Percentiles rank a stretch among this genome's conserved stretches.
phyloP scores from a whole-genome alignment of 1,284 basidiomycete species.

The Clitocybe nebularis region DNA sequence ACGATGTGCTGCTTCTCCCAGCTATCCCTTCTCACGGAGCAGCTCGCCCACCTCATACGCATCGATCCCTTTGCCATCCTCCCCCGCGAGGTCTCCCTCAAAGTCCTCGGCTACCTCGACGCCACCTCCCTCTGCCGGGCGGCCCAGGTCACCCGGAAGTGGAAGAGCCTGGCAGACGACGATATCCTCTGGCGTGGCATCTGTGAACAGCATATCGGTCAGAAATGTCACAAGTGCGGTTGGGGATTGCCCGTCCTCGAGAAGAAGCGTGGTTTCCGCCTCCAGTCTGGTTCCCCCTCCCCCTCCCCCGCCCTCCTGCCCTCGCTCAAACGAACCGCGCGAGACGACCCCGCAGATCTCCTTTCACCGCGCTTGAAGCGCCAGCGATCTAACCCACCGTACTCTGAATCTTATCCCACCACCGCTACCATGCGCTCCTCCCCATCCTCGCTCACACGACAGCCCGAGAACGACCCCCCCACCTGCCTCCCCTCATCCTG shows the following conservation, averaged over 20 bases:
- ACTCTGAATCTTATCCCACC: constrained; percentile 14
- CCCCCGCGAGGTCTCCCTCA: constrained; percentile 88
- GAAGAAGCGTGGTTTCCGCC: constrained; percentile 50
- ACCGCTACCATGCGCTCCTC: constrained; percentile 13
- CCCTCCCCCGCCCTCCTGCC: constrained; percentile 16
- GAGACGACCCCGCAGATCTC: constrained; percentile 25
- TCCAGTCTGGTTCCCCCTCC: constrained; percentile 30
- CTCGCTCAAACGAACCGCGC: constrained; percentile 34
- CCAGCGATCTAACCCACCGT: constrained; percentile 36
- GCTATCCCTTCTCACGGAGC: constrained; percentile 93
- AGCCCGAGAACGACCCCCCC: constrained; percentile 14
- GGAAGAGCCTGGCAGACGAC: constrained; percentile 92
- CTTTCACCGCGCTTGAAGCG: constrained; percentile 47
- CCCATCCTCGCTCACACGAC: constrained; percentile 15
- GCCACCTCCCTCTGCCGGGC: constrained; percentile 94
- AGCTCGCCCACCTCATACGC: constrained; percentile 87
- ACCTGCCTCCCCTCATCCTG: constrained; percentile 13
- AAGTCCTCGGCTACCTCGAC: constrained; percentile 90
- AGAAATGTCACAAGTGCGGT: constrained; percentile 96
- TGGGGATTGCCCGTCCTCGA: constrained; percentile 96
- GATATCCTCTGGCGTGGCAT: constrained; percentile 95
- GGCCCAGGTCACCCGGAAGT: constrained; percentile 87
- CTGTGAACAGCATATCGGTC: constrained; percentile 98
- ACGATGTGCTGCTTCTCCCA: constrained; percentile 99
- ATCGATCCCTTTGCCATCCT: constrained; percentile 93